These are phyloP conservation scores for Candida yuanshanica DNA, from an alignment of 805 yeast species.

Conservation along the genomic window DNA sequence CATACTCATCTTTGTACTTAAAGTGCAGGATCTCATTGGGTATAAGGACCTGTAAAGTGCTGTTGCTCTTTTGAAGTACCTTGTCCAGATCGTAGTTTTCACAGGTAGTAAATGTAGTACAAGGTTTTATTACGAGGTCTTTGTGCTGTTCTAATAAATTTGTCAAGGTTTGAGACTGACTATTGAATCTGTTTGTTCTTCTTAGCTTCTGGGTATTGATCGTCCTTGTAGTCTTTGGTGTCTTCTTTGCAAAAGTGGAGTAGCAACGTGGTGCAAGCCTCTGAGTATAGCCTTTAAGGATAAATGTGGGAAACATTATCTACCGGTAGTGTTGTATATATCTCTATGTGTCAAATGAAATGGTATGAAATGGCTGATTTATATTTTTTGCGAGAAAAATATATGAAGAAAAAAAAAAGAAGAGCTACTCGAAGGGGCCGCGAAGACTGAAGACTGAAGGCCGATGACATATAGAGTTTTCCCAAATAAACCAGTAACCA, in stretches of 20 bases:
- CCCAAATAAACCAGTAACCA: too few relatives aligned
- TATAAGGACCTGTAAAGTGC: constrained; percentile 37
- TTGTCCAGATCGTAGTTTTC: constrained; percentile 59
- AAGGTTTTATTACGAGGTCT: constrained; percentile 31
- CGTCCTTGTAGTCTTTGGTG: constrained; percentile 11
- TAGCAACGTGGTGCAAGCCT: not conserved
- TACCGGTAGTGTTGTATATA: too few relatives aligned
- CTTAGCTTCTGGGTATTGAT: constrained; percentile 12
- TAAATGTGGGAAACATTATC: too few relatives aligned
- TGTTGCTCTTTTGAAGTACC: constrained; percentile 28
- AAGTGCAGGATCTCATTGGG: constrained; percentile 67
- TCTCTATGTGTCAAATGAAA: too few relatives aligned
- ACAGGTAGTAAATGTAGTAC: constrained; percentile 67
- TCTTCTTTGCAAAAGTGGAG: not conserved
- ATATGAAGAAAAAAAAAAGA: too few relatives aligned
- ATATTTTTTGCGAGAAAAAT: too few relatives aligned
- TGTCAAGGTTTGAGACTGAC: not conserved
- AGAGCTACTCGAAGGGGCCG: too few relatives aligned
- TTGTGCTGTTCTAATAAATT: not conserved
- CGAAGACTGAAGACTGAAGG: too few relatives aligned
- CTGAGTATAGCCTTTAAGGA: not conserved
- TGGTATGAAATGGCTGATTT: too few relatives aligned
- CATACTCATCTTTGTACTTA: constrained; percentile 36
- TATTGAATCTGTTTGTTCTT: constrained; percentile 8
- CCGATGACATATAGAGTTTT: too few relatives aligned